These are phyloP conservation scores for Epichloe festucae DNA, from an alignment of 2,329 filamentous ascomycete genomes.

Conservation along the genomic window DNA sequence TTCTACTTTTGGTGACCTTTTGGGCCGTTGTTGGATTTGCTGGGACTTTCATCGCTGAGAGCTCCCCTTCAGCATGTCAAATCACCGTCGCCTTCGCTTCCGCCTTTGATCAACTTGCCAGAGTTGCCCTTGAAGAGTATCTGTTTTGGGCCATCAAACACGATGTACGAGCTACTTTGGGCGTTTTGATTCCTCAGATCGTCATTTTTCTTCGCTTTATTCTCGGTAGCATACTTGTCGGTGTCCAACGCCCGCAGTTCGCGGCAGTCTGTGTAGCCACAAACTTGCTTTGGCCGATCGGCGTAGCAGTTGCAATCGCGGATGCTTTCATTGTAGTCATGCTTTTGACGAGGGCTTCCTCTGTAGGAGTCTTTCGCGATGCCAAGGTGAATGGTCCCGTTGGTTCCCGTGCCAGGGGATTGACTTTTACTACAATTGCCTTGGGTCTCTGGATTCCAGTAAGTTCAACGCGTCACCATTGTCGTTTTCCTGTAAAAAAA, in stretches of 20 bases:
- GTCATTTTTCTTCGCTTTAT: slow-evolving; percentile 35
- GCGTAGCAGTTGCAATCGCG: slow-evolving; percentile 29
- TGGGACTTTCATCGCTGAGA: slow-evolving; percentile 32
- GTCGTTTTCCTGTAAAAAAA: neutral
- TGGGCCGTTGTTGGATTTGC: slow-evolving; percentile 43
- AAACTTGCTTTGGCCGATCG: slow-evolving; percentile 30
- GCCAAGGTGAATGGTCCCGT: slow-evolving; percentile 15
- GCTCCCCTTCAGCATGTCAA: slow-evolving; percentile 34
- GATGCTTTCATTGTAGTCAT: slow-evolving; percentile 32
- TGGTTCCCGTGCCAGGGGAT: slow-evolving; percentile 23
- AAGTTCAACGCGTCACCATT: slow-evolving; percentile 15
- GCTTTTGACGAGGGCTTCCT: slow-evolving; percentile 29
- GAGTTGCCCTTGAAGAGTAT: slow-evolving; percentile 40
- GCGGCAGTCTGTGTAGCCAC: slow-evolving; percentile 37
- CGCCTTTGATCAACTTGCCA: slow-evolving; percentile 43
- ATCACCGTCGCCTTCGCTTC: slow-evolving; percentile 37
- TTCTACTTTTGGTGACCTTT: slow-evolving; percentile 35
- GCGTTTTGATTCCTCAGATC: slow-evolving; percentile 30
- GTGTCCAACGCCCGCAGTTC: slow-evolving; percentile 39
- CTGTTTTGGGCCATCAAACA: slow-evolving; percentile 37
- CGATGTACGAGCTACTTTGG: slow-evolving; percentile 22
- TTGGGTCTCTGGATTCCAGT: slow-evolving; percentile 42
- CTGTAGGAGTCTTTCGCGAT: slow-evolving; percentile 21
- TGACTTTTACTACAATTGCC: slow-evolving; percentile 29
- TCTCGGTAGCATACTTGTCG: slow-evolving; percentile 41